Conservation (phyloP, 495 filamentous ascomycete genomes). For the Penicillium pancosmium region DNA sequence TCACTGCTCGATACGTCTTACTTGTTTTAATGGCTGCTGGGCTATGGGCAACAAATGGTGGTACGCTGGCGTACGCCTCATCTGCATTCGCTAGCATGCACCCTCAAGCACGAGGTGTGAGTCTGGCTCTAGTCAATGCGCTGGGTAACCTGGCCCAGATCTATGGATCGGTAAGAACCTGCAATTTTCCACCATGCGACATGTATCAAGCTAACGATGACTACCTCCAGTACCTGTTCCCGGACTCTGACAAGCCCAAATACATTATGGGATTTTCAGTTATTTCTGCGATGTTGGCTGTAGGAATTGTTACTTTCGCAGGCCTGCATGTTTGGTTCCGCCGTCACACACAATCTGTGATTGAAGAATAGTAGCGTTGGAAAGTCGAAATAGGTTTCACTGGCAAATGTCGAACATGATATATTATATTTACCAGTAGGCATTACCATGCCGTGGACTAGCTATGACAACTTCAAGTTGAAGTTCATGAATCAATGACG, state of each 20-base stretch:
- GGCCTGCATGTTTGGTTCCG: conserved; percentile 34
- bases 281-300: conserved; percentile 41
- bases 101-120: conserved; percentile 39
- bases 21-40: conserved; percentile 54
- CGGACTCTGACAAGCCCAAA: conserved; percentile 34
- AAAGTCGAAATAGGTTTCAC: too few species aligned
- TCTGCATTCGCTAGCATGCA: conserved; percentile 43
- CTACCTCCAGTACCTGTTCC: conserved; percentile 33
- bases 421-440: too few species aligned
- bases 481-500: too few species aligned
- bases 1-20: conserved; percentile 53
- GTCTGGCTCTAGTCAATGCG: conserved; percentile 52
- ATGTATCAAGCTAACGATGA: neutral
- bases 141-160: conserved; percentile 54
- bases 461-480: too few species aligned
- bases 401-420: too few species aligned
- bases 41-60: conserved; percentile 50
- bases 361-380: conserved; percentile 1
- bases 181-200: neutral
- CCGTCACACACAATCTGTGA: conserved; percentile 9
- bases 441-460: too few species aligned
- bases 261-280: conserved; percentile 44
- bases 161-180: conserved; percentile 42
- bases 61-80: conserved; percentile 46
- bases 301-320: conserved; percentile 35